Evolutionary conservation across 495 filamentous ascomycete species (phyloP), one percentile per base, ranked within the genome.

Genomic region (Paragyromitra xinjiangensis): DNA sequence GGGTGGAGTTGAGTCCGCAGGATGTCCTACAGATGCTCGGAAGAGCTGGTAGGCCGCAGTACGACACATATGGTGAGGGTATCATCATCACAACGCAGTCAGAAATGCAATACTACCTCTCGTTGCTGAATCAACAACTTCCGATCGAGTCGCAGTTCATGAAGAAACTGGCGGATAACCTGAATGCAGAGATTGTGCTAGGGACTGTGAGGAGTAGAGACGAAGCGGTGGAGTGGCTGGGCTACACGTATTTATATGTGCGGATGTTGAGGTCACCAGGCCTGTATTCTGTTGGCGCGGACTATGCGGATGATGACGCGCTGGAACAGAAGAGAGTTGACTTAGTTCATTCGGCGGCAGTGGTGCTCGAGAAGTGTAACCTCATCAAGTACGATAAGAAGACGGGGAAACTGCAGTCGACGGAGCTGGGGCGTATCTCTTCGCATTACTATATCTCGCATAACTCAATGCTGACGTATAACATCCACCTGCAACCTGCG

Each of bases 1-100:
- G 95, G 94, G 96, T 99, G 16, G 96, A 99, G 81, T 83, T 99
- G 71, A 97, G 94, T 79, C 95, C 96, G 11, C 95, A 99, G 81
- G 95, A 99, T 84, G 95, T 98, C 53, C 87, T 99, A 44, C 95
- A 99, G 83, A 99, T 99, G 95, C 90, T 99, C 78, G 95, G 95
- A 79, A 94, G 95, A 85, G 95, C 95, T 55, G 95, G 95, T 82
- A 90, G 95, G 68, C 95, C 95, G 8, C 95, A 99, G 79, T 99
- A 93, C 80, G 95, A 99, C 83, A 98, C 94, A 0, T 98, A 95
- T 80, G 95, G 95, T 81, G 95, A 98, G 79, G 95, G 95, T 83
- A 97, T 98, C 82, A 98, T 99, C 82, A 98, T 99, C 80, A 99
- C 95, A 0, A 94, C 93, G 1, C 95, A 98, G 81, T 85, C 87